Percentiles rank a stretch among this genome's conserved stretches.
Conservation (phyloP, 2,329 filamentous ascomycete genomes). For the Colletotrichum ledebouriae region DNA sequence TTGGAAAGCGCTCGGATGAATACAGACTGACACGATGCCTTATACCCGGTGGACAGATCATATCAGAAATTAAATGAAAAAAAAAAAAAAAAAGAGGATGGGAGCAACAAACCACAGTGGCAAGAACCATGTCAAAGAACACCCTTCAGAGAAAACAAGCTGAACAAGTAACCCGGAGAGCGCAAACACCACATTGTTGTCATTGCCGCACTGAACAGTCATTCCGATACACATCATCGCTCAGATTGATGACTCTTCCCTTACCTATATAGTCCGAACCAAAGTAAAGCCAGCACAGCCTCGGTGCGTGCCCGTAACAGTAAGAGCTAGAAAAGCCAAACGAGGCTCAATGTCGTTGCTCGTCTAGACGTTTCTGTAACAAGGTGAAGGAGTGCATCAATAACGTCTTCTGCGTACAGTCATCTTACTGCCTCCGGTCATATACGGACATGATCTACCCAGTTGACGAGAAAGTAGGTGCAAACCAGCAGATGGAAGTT, state of each 20-base stretch:
- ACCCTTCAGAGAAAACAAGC: not conserved
- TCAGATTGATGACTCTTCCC: constrained; percentile 6
- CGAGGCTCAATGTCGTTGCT: not conserved
- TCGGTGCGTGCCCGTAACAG: not conserved
- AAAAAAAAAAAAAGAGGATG: no score
- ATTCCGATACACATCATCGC: constrained; percentile 3
- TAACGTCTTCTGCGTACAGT: not conserved
- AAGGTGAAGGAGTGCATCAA: not conserved
- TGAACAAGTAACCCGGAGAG: not conserved
- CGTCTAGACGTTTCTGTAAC: constrained; percentile 3
- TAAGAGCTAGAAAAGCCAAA: constrained; percentile 24
- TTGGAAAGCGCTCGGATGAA: constrained; percentile 18
- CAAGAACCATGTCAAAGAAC: constrained; percentile 12
- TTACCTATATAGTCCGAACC: not conserved
- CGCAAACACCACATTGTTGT: constrained; percentile 8
- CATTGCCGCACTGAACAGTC: constrained; percentile 14
- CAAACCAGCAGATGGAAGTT: constrained; percentile 10
- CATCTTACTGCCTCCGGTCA: not conserved
- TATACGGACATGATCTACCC: constrained; percentile 7
- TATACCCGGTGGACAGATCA: not conserved
- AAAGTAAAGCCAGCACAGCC: not conserved
- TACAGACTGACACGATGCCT: constrained; percentile 3
- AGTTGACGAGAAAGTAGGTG: constrained; percentile 7
- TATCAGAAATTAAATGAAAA: not conserved
- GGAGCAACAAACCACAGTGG: not conserved